Evolutionary conservation across 495 filamentous ascomycete species (phyloP).

Genomic region (Xylaria nigripes): DNA sequence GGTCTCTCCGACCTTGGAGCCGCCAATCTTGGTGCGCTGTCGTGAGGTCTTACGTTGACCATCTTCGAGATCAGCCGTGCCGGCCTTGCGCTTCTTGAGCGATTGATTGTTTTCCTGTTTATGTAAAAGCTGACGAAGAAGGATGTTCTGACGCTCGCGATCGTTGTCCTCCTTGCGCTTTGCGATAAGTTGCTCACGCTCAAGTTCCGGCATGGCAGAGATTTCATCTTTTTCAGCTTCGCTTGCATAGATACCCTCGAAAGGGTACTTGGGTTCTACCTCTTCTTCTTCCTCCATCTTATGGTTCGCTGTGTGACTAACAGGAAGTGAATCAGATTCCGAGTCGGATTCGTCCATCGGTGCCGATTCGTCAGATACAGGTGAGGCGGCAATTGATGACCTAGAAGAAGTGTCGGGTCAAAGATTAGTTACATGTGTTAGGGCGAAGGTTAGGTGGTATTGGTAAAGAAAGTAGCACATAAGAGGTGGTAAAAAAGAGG

Average conservation of each 20-base stretch:
- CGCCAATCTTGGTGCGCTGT: slow-evolving; percentile 67
- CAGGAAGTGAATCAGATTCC: slow-evolving; percentile 51
- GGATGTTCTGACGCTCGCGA: slow-evolving; percentile 68
- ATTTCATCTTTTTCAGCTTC: slow-evolving; percentile 73
- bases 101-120: slow-evolving; percentile 32
- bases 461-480: neutral
- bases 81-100: slow-evolving; percentile 70
- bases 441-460: neutral
- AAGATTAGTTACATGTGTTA: neutral
- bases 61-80: slow-evolving; percentile 62
- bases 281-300: slow-evolving; percentile 48
- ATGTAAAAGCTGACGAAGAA: slow-evolving; percentile 63
- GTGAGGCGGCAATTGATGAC: slow-evolving; percentile 43
- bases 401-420: neutral
- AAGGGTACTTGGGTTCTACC: slow-evolving; percentile 60
- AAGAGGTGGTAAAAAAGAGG: neutral
- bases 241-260: slow-evolving; percentile 80
- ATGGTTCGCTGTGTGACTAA: slow-evolving; percentile 26
- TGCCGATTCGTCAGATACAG: slow-evolving; percentile 68
- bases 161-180: slow-evolving; percentile 78
- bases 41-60: slow-evolving; percentile 71
- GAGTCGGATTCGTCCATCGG: slow-evolving; percentile 87
- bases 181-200: slow-evolving; percentile 82
- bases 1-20: slow-evolving; percentile 70
- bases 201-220: slow-evolving; percentile 78